Evolutionary conservation across 495 filamentous ascomycete genomes (phyloP).

Genomic region (Penicillium ochrochloron): DNA sequence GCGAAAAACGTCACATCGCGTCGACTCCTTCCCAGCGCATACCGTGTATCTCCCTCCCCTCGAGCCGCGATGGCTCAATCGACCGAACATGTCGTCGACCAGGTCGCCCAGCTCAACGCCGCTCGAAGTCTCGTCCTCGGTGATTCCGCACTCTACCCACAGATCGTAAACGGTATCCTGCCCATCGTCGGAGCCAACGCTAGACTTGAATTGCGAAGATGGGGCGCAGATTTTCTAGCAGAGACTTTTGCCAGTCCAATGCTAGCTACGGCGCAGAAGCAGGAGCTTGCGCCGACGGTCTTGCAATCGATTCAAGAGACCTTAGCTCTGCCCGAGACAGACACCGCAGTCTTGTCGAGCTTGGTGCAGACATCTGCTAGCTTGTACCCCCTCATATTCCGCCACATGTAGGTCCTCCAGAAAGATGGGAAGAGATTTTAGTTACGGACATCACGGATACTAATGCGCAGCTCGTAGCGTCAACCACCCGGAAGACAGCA

Average conservation of each 20-base stretch:
- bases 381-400: constrained; percentile 88
- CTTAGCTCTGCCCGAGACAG: constrained; percentile 72
- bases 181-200: constrained; percentile 81
- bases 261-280: constrained; percentile 73
- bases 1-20: constrained; percentile 1
- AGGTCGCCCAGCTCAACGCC: constrained; percentile 80
- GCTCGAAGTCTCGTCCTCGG: constrained; percentile 86
- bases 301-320: constrained; percentile 75
- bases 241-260: constrained; percentile 92
- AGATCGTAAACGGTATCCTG: constrained; percentile 86
- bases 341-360: constrained; percentile 74
- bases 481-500: constrained; percentile 75
- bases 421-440: background rate
- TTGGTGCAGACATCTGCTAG: constrained; percentile 84
- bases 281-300: constrained; percentile 69
- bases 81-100: constrained; percentile 64
- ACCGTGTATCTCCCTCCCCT: background rate
- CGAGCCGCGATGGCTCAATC: constrained; percentile 48
- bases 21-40: constrained; percentile 1
- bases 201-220: constrained; percentile 81
- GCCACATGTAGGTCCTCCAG: constrained; percentile 79
- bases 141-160: constrained; percentile 82
- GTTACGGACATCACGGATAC: constrained; percentile 20
- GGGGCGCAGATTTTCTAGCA: constrained; percentile 95
- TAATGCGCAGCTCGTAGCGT: constrained; percentile 63